These are phyloP conservation scores for Boletus huronensis DNA, from an alignment of 768 basidiomycete species.

Conservation along the genomic window DNA sequence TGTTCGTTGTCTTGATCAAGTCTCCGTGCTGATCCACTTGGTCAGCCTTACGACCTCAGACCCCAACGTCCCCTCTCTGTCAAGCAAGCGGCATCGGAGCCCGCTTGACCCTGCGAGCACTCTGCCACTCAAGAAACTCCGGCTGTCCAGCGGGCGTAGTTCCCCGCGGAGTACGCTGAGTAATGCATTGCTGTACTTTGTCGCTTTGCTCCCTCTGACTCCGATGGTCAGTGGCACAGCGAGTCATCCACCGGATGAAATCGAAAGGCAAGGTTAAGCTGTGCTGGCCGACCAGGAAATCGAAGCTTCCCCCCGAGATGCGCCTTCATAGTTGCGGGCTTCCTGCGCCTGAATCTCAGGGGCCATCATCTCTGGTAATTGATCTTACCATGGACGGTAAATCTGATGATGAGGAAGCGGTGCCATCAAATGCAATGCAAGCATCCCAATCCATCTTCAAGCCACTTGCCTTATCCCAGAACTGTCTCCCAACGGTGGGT, in stretches of 20 bases:
- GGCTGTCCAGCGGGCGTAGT: conserved; percentile 13
- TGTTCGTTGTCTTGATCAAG: not conserved
- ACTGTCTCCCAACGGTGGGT: conserved; percentile 10
- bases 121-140: conserved; percentile 20
- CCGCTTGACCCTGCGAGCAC: conserved; percentile 5
- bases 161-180: conserved; percentile 20
- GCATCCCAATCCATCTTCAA: not conserved
- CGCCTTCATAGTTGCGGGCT: conserved; percentile 15
- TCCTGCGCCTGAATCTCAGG: not conserved
- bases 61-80: not conserved
- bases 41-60: conserved; percentile 11
- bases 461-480: not conserved
- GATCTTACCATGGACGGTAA: conserved; percentile 20
- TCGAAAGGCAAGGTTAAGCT: conserved; percentile 28
- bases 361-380: conserved; percentile 9
- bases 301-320: conserved; percentile 13
- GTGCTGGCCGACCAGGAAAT: conserved; percentile 14
- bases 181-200: conserved; percentile 4
- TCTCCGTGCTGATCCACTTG: conserved; percentile 6
- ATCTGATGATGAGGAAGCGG: not conserved
- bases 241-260: conserved; percentile 24
- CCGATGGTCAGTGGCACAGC: conserved; percentile 22
- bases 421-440: not conserved
- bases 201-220: conserved; percentile 1
- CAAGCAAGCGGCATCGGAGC: conserved; percentile 13